phyloP scores from a whole-genome alignment of 2,329 filamentous ascomycete genomes.

The Colletotrichum spaethianum region DNA sequence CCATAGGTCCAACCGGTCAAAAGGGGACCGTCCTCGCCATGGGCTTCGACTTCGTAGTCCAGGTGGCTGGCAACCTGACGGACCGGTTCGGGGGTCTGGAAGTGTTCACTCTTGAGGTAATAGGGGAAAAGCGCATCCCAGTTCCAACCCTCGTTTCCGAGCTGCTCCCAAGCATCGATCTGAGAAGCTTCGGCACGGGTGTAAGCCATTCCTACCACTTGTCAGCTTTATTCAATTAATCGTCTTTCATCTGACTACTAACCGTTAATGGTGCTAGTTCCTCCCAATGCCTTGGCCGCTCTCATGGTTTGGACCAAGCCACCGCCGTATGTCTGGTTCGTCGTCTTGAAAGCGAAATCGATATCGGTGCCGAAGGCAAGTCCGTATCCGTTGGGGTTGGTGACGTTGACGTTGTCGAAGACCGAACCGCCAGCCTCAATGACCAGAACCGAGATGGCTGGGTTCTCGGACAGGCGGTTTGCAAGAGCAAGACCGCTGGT shows the following conservation, averaged over 20 bases:
- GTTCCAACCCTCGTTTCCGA: conserved; percentile 62
- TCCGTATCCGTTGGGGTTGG: conserved; percentile 47
- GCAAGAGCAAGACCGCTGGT: conserved; percentile 55
- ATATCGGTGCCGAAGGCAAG: conserved; percentile 47
- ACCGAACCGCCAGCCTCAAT: conserved; percentile 56
- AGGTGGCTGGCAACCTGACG: conserved; percentile 50
- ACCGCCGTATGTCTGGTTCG: conserved; percentile 48
- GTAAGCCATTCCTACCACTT: conserved; percentile 58
- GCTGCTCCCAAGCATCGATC: conserved; percentile 59
- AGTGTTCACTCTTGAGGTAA: conserved; percentile 59
- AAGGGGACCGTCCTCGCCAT: conserved; percentile 54
- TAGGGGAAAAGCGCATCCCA: conserved; percentile 62
- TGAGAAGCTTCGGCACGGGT: conserved; percentile 58
- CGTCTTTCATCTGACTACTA: neutral
- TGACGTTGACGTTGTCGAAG: conserved; percentile 52
- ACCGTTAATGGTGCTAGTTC: conserved; percentile 59
- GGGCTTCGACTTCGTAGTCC: conserved; percentile 49
- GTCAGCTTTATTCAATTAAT: neutral
- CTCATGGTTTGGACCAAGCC: conserved; percentile 52
- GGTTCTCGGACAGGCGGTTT: conserved; percentile 52
- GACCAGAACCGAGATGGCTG: conserved; percentile 49
- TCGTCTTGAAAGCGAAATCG: conserved; percentile 53
- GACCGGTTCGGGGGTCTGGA: conserved; percentile 45
- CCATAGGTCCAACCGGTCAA: conserved; percentile 54
- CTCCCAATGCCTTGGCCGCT: conserved; percentile 56